These are phyloP conservation scores for Hypomontagnella submonticulosa DNA, from an alignment of 495 filamentous ascomycete genomes.

Conservation along the genomic window DNA sequence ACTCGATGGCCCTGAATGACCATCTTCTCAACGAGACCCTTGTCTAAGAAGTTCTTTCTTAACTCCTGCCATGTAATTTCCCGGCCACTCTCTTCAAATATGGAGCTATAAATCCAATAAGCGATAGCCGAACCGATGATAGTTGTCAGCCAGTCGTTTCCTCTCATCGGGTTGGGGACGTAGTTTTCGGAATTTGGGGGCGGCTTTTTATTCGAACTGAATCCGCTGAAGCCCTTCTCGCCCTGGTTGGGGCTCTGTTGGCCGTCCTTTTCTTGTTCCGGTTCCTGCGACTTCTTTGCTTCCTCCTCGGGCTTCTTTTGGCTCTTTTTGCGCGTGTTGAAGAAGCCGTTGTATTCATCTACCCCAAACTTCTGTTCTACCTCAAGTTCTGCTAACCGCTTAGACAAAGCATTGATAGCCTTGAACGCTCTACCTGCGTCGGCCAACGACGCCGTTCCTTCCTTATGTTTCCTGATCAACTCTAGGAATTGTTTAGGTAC, in stretches of 20 bases:
- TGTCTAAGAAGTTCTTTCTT: constrained; percentile 89
- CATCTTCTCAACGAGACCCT: constrained; percentile 93
- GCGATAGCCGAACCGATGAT: constrained; percentile 35
- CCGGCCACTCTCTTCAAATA: constrained; percentile 50
- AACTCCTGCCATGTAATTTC: constrained; percentile 99
- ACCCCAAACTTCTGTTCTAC: neutral
- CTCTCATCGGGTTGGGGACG: constrained; percentile 23
- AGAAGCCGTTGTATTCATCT: constrained; percentile 3
- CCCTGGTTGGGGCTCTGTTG: constrained; percentile 39
- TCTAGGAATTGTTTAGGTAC: constrained; percentile 47
- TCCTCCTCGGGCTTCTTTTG: constrained; percentile 19
- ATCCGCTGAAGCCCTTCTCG: constrained; percentile 36
- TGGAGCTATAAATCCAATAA: constrained; percentile 45
- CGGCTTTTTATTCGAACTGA: constrained; percentile 30
- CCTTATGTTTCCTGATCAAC: constrained; percentile 64
- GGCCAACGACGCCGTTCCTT: constrained; percentile 68
- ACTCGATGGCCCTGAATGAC: constrained; percentile 79
- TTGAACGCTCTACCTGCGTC: constrained; percentile 62
- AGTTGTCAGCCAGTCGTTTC: constrained; percentile 44
- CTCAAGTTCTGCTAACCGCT: constrained; percentile 24
- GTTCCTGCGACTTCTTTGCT: constrained; percentile 42
- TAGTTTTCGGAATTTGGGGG: constrained; percentile 32
- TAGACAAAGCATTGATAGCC: constrained; percentile 33
- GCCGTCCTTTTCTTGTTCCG: constrained; percentile 37
- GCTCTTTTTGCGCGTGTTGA: neutral